Evolutionary conservation across 108 stramenopile genomes (phyloP).

Genomic region (Cyclotella kingstonii): DNA sequence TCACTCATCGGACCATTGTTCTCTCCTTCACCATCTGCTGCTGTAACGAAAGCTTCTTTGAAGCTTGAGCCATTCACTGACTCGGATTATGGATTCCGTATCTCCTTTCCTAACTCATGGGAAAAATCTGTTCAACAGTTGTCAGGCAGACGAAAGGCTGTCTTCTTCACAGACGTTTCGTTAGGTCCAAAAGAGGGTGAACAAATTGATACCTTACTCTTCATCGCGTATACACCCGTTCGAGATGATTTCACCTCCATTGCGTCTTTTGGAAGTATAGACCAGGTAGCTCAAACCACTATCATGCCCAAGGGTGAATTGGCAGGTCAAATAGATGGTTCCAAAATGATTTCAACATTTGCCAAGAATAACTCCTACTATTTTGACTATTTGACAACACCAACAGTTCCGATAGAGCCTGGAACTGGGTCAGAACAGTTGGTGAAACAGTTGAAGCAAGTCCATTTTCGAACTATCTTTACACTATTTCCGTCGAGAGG

Average conservation of each 20-base stretch:
- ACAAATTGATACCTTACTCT: slow-evolving; percentile 48
- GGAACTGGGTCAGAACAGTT: slow-evolving; percentile 1
- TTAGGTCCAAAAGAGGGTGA: slow-evolving; percentile 29
- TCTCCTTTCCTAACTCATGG: slow-evolving; percentile 58
- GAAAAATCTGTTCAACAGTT: slow-evolving; percentile 50
- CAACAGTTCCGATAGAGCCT: slow-evolving; percentile 20
- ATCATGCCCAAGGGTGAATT: slow-evolving; percentile 79
- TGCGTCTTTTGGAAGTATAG: slow-evolving; percentile 66
- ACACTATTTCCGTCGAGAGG: slow-evolving; percentile 43
- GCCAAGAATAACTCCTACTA: slow-evolving; percentile 67
- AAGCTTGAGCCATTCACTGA: slow-evolving; percentile 47
- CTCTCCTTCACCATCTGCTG: background rate
- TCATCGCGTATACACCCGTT: slow-evolving; percentile 80
- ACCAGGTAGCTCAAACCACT: slow-evolving; percentile 72
- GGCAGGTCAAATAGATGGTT: slow-evolving; percentile 40
- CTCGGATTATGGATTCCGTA: slow-evolving; percentile 49
- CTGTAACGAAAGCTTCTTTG: no score
- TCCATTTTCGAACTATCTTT: slow-evolving; percentile 79
- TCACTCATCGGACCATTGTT: no score
- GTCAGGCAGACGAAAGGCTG: slow-evolving; percentile 64
- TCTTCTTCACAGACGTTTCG: slow-evolving; percentile 44
- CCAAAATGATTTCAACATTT: slow-evolving; percentile 63
- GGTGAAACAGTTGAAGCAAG: slow-evolving; percentile 27
- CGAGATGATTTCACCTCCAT: slow-evolving; percentile 79
- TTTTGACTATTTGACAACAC: slow-evolving; percentile 57